phyloP scores from a whole-genome alignment of 768 basidiomycete genomes.

The Fomitopsis pulvina region DNA sequence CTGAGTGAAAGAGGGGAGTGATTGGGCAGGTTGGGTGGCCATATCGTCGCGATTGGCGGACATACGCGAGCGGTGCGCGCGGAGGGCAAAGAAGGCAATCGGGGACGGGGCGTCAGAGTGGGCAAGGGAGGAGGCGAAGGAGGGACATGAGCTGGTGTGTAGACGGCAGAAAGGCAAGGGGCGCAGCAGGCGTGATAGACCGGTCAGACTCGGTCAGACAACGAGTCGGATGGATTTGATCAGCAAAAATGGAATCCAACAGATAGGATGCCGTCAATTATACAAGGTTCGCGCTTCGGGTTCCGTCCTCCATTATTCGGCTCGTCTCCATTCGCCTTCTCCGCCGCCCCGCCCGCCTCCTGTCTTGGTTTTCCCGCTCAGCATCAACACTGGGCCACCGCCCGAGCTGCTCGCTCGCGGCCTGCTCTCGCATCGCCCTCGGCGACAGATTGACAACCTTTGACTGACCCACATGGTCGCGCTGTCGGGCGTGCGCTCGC shows the following conservation, averaged over 20 bases:
- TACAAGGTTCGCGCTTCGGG: constrained; percentile 14
- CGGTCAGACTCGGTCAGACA: background rate
- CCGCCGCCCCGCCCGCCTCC: background rate
- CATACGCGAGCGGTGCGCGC: constrained; percentile 22
- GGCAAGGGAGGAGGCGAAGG: constrained; percentile 5
- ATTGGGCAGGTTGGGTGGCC: constrained; percentile 45
- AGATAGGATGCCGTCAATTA: constrained; percentile 19
- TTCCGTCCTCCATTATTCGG: background rate
- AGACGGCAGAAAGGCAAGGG: constrained; percentile 1
- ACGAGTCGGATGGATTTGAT: constrained; percentile 4
- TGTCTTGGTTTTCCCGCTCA: too few relatives aligned
- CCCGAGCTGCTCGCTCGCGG: too few relatives aligned
- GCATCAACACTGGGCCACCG: too few relatives aligned
- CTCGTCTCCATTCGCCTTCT: background rate
- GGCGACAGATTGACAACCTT: too few relatives aligned
- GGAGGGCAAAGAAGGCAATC: background rate
- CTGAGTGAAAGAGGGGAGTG: constrained; percentile 75
- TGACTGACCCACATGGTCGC: too few relatives aligned
- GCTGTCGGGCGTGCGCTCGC: background rate
- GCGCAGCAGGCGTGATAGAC: constrained; percentile 1
- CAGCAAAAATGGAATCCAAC: constrained; percentile 12
- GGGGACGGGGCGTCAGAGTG: background rate
- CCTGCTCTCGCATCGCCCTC: too few relatives aligned
- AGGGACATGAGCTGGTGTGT: background rate
- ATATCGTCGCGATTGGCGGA: constrained; percentile 36